These are phyloP conservation scores for Cutaneotrichosporon sp. DNA, from an alignment of 1,284 basidiomycete species.

Conservation along the genomic window DNA sequence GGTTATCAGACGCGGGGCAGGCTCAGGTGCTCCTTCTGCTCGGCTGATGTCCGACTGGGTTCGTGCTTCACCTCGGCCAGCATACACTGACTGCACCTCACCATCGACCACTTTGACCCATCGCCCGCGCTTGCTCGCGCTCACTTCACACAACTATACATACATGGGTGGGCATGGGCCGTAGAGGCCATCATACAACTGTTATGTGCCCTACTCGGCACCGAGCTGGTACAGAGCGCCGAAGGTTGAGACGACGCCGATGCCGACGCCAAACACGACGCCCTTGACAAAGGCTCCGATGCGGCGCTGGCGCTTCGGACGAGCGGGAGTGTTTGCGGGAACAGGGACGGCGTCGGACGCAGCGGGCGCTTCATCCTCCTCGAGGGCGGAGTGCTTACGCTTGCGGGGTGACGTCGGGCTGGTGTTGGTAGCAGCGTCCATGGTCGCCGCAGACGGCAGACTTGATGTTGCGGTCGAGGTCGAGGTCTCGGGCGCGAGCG, in stretches of 20 bases:
- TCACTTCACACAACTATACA: not conserved
- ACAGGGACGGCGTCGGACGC: not conserved
- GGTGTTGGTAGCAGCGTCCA: not conserved
- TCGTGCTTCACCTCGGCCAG: too few species aligned
- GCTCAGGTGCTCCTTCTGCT: too few species aligned
- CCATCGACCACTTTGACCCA: not conserved
- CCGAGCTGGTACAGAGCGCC: slow-evolving; percentile 11
- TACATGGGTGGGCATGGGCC: not conserved
- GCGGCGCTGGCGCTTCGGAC: not conserved
- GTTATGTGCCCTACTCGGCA: slow-evolving; percentile 1
- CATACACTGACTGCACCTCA: too few species aligned
- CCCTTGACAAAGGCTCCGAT: not conserved
- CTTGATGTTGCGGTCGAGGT: not conserved
- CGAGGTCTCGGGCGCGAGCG: not conserved
- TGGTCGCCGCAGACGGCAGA: too few species aligned
- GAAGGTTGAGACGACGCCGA: not conserved
- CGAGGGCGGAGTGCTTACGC: not conserved
- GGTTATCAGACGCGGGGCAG: too few species aligned
- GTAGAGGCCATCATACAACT: not conserved
- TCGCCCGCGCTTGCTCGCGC: not conserved
- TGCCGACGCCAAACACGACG: not conserved
- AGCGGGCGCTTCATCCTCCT: not conserved
- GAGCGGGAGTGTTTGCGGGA: not conserved
- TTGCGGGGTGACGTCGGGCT: not conserved
- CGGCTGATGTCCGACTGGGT: too few species aligned